Evolutionary conservation across 345 rosid species (phyloP).

Genomic region (Rhizophora mangle): DNA sequence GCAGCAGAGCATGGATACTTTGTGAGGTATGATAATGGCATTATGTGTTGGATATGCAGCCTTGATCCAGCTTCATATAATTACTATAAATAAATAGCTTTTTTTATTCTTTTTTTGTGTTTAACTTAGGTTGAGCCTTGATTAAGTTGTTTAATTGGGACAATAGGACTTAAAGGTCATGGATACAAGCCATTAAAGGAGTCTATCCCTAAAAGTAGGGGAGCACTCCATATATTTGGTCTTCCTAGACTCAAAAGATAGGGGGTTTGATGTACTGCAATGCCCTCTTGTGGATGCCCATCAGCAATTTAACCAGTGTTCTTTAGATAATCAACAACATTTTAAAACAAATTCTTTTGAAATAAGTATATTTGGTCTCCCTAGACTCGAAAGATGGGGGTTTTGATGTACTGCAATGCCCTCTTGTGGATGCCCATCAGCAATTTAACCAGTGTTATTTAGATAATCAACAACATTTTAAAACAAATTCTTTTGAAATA

Average conservation of each 20-base stretch:
- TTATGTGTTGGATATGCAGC: too few species aligned
- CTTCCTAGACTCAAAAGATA: too few species aligned
- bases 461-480: not conserved
- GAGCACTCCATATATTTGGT: too few species aligned
- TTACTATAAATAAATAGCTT: not conserved
- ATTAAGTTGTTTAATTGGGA: too few species aligned
- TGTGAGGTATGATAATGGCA: constrained; percentile 16
- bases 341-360: not conserved
- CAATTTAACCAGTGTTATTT: not conserved
- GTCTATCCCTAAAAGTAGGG: too few species aligned
- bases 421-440: not conserved
- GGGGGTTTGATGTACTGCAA: too few species aligned
- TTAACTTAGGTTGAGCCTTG: too few species aligned
- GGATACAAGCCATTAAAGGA: too few species aligned
- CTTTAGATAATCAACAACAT: not conserved
- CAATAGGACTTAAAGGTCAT: too few species aligned
- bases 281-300: not conserved
- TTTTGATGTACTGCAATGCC: too few species aligned
- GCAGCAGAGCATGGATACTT: constrained; percentile 51
- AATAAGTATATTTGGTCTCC: not conserved
- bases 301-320: not conserved
- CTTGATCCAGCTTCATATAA: too few species aligned
- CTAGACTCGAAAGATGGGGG: too few species aligned
- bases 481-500: not conserved
- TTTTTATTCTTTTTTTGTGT: not conserved